Base-by-base conservation (phyloP, 805 yeast genomes). In the Kuraishia ogatae region DNA sequence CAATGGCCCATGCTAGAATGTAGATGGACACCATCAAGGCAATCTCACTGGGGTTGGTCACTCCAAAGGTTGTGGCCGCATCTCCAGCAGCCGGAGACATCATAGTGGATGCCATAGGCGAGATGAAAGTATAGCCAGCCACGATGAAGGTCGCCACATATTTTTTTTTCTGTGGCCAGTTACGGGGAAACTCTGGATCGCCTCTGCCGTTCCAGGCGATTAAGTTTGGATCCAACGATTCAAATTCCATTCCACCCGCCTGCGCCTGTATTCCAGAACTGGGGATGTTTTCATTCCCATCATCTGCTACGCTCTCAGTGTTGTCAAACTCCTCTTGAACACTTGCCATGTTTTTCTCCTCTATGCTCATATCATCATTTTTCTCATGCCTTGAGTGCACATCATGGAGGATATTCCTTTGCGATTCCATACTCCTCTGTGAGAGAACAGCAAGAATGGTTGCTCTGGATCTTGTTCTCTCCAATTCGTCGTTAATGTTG, bases 1-100 rank as follows among this genome's bases (percentile, higher is more conserved):
- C 87, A 20, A 81, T 58, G 0, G 88, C 89, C 76, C 88, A 76
- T 1, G 90, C 89, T 60, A 84, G 73, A 17, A 86, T 77, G 73
- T 81, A 84, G 43, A 86, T 75, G 0, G 87, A 79, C 2, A 86
- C 84, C 28, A 81, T 79, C 59, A 84, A 68, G 0, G 84, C 73
- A 50, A 76, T 68, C 1, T 83, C 76, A 2, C 76, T 70, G 0
- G 71, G 53, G 50, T 72, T 67, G 2, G 72, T 65, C 49, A 79
- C 76, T 51, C 71, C 66, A 55, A 82, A 77, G 1, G 72, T 73
- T 7, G 58, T 67, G 3, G 81, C 64, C 48, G 84, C 81, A 6
- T 71, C 71, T 0, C 73, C 61, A 59, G 80, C 75, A 0, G 87
- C 87, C 0, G 89, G 88, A 0, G 87, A 78, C 20, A 79, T 67